A percentile compares a stretch with the other conserved stretches of the same genome.
phyloP scores from a whole-genome alignment of 345 rosid genomes.

The Gynandropsis gynandra region DNA sequence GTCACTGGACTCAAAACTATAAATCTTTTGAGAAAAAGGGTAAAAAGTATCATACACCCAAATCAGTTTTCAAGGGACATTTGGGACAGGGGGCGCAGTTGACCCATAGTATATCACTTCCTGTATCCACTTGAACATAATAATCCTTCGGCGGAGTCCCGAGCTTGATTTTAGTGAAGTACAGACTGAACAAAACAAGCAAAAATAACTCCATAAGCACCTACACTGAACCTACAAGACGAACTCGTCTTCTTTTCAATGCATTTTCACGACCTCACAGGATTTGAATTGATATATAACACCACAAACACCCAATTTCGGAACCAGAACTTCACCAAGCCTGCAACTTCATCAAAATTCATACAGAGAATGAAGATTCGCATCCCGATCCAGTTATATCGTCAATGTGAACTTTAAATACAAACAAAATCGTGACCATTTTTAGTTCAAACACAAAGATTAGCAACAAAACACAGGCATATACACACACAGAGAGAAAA shows the following conservation, averaged over 20 bases:
- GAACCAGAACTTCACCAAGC: no score
- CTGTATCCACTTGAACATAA: slow-evolving; percentile 86
- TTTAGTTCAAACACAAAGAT: background rate
- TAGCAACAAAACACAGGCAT: slow-evolving; percentile 21
- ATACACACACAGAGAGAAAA: no score
- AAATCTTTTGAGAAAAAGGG: background rate
- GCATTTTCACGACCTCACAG: background rate
- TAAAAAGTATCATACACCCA: slow-evolving; percentile 46
- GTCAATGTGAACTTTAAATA: no score
- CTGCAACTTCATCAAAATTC: no score
- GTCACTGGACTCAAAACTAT: background rate
- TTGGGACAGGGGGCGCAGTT: slow-evolving; percentile 57
- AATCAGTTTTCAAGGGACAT: slow-evolving; percentile 66
- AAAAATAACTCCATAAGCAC: slow-evolving; percentile 21
- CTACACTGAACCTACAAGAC: background rate
- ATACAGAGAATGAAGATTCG: no score
- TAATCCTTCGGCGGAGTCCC: slow-evolving; percentile 72
- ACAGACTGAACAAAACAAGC: slow-evolving; percentile 44
- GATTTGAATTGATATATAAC: background rate
- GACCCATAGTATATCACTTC: slow-evolving; percentile 92
- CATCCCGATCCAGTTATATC: no score
- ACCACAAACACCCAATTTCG: background rate
- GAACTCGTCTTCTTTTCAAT: background rate
- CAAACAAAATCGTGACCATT: no score
- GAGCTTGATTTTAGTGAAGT: slow-evolving; percentile 58